Evolutionary conservation across 257 asterid species (phyloP), one percentile per base, ranked within the genome.

Genomic region (Solanum bukasovii): DNA sequence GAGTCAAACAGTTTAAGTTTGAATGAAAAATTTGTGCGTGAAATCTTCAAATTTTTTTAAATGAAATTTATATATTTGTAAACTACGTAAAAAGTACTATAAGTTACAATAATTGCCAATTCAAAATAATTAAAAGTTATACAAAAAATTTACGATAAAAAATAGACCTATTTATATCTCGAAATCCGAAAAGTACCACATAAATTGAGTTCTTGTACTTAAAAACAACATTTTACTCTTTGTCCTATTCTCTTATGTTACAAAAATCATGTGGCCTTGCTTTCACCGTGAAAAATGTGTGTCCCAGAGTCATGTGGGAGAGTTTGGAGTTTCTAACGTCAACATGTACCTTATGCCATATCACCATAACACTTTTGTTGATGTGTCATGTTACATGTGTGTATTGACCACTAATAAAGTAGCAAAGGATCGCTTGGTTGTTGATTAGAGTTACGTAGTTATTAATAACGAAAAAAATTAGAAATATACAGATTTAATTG

Each of bases 131-230:
- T 46, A 46, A 46, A 46, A 13, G 20, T 1, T 44, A 46, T 46
- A 13, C 2, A 1, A 7, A 37, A 37, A 37, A 37, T 7, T 37
- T 37, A 37, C 0, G 9, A 13, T 13, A 4, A 46, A 46, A 46
- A 4, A 46, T 13, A 46, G 1, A 46, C 0, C 0, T 46, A 0
- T 46, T 46, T 46, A 0, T 1, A 46, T 46, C 0, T 46, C 1
- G 0, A 46, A 13, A 46, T 46, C 0, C 2, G 0, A 44, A 44
- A 44, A 44, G 1, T 44, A 2, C 7, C 20, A 46, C 59, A 13
- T 46, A 46, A 46, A 13, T 46, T 46, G 7, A 46, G 7, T 42
- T 44, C 40, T 27, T 25, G 25, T 79, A 27, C 25, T 79, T 46
- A 3, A 79, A 79, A 7, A 31, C 35, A 42, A 13, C 84, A n/a